A percentile compares a stretch with the other conserved stretches of the same genome.
Evolutionary conservation across 2,329 filamentous ascomycete genomes (phyloP).

Genomic region (Neofusicoccum parvum): DNA sequence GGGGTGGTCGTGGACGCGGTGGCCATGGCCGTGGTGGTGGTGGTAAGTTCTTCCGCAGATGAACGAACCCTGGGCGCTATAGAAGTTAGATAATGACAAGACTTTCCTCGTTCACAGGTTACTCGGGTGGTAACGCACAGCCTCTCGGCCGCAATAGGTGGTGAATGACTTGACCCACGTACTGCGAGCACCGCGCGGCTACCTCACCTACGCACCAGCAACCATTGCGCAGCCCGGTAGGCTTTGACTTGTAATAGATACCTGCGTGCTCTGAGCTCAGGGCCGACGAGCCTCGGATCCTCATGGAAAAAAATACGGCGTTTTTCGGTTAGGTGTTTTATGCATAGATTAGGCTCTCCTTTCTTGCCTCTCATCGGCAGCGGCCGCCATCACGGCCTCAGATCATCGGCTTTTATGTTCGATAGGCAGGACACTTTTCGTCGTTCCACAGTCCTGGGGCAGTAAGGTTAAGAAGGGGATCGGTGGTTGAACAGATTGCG

Average conservation of each 20-base stretch:
- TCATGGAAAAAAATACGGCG: slow-evolving; percentile 18
- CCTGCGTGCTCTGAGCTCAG: background rate
- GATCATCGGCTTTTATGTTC: background rate
- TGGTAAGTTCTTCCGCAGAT: slow-evolving; percentile 34
- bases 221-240: slow-evolving; percentile 7
- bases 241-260: slow-evolving; percentile 20
- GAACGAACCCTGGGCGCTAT: background rate
- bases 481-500: slow-evolving; percentile 1
- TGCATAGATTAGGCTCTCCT: slow-evolving; percentile 12
- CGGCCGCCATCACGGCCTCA: background rate
- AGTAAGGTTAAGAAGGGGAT: slow-evolving; percentile 1
- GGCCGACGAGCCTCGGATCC: slow-evolving; percentile 4
- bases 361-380: background rate
- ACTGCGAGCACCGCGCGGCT: slow-evolving; percentile 1
- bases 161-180: slow-evolving; percentile 29
- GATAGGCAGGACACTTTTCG: background rate
- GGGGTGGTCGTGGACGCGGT: slow-evolving; percentile 69
- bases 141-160: slow-evolving; percentile 45
- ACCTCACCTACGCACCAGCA: background rate
- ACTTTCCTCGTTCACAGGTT: background rate
- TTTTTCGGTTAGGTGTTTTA: slow-evolving; percentile 18
- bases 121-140: slow-evolving; percentile 39
- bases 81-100: slow-evolving; percentile 16
- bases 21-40: slow-evolving; percentile 63
- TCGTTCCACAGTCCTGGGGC: background rate